Evolutionary conservation across 768 basidiomycete genomes (phyloP).

Genomic region (Amanita phalloides): DNA sequence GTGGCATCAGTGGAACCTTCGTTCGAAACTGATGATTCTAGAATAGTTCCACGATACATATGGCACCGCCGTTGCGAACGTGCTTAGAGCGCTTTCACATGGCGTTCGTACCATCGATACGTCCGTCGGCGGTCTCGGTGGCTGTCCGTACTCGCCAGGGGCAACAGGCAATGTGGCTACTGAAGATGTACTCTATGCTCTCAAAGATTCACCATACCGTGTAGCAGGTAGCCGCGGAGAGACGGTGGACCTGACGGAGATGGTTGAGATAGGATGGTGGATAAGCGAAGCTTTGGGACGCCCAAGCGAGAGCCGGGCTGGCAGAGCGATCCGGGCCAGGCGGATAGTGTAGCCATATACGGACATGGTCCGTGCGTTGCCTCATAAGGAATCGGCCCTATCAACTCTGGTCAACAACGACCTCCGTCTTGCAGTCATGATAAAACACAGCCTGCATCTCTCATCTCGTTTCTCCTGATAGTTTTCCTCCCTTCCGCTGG

Average conservation of each 20-base stretch:
- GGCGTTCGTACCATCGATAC: conserved; percentile 80
- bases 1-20: conserved; percentile 9
- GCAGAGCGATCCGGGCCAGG: conserved; percentile 51
- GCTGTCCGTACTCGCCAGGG: conserved; percentile 93
- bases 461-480: conserved; percentile 31
- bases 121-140: conserved; percentile 83
- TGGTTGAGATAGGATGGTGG: conserved; percentile 78
- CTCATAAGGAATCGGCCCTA: conserved; percentile 30
- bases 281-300: conserved; percentile 58
- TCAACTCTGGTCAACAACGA: conserved; percentile 44
- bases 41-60: conserved; percentile 83
- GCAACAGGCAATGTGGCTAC: conserved; percentile 94
- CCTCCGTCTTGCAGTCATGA: conserved; percentile 27
- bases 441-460: conserved; percentile 26
- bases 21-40: not conserved
- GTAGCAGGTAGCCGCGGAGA: conserved; percentile 33
- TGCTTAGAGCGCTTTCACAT: conserved; percentile 55
- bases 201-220: conserved; percentile 52
- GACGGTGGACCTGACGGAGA: conserved; percentile 47
- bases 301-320: conserved; percentile 67
- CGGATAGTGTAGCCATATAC: not conserved
- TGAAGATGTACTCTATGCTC: conserved; percentile 82
- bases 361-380: conserved; percentile 27
- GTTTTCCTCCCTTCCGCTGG: conserved; percentile 49
- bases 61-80: conserved; percentile 73